Conservation (phyloP, 805 yeast genomes). For the Metschnikowia anglica region DNA sequence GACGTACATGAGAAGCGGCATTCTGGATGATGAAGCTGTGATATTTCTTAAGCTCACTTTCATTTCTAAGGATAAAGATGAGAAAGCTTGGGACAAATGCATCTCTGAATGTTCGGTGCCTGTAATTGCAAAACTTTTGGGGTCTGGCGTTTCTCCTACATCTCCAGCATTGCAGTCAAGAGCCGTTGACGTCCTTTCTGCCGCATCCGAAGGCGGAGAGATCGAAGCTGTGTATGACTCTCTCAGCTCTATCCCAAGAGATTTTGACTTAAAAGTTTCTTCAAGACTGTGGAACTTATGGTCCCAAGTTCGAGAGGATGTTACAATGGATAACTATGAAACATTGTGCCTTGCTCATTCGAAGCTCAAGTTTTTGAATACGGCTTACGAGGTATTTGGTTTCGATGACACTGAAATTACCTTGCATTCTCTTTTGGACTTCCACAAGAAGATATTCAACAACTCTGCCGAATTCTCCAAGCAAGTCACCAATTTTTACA, state of each 20-base stretch:
- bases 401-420: slow-evolving; percentile 2
- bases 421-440: slow-evolving; percentile 19
- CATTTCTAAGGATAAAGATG: not conserved
- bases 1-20: not conserved
- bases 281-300: not conserved
- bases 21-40: slow-evolving; percentile 8
- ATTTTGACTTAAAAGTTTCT: not conserved
- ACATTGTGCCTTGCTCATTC: slow-evolving; percentile 19
- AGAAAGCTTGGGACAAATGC: not conserved
- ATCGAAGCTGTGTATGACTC: slow-evolving; percentile 1
- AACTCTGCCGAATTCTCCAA: slow-evolving; percentile 24
- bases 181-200: not conserved
- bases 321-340: slow-evolving; percentile 24
- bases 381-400: slow-evolving; percentile 15
- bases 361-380: slow-evolving; percentile 33
- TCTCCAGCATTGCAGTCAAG: not conserved
- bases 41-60: slow-evolving; percentile 6
- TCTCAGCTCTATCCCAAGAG: not conserved
- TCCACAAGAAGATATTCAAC: slow-evolving; percentile 22
- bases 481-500: slow-evolving; percentile 39
- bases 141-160: slow-evolving; percentile 11
- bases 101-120: slow-evolving; percentile 20
- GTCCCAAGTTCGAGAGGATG: slow-evolving; percentile 13
- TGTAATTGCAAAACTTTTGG: slow-evolving; percentile 17
- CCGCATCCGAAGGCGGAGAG: not conserved